Evolutionary conservation across 2,329 filamentous ascomycete genomes (phyloP), one percentile per base, ranked within the genome.

Genomic region (Aspergillus brasiliensis): DNA sequence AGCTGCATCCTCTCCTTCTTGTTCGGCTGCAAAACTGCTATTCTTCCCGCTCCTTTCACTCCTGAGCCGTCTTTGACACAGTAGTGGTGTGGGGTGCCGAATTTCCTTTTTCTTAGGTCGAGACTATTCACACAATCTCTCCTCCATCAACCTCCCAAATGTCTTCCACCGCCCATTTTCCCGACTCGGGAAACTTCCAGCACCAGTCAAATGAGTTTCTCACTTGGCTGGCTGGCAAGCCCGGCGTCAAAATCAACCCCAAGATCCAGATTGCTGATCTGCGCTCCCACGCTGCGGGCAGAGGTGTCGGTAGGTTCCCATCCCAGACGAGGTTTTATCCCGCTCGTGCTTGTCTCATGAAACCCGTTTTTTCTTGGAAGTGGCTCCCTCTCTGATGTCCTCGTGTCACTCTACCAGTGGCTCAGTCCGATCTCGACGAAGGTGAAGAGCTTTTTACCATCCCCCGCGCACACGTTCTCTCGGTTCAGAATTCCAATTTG

Each of bases 371-470:
- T 52, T 34, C 31, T 49, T 54, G 47, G 61, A 66, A 61, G 31
- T 51, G 51, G 11, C 25, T 17, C 15, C 31, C 49, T 57, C 47
- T 66, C 70, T 74, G 64, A 71, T 61, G 68, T 53, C n/a, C 38
- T 56, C 51, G 27, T 48, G 21, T 53, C 51, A 38, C 37, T 49
- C 17, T 37, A 58, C 25, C 64, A 94, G 91, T 96, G 68, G 90
- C 92, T 25, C 83, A 78, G 21, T 74, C 83, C 59, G 85, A 91
- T 63, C 91, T 97, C 56, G 78, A 82, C 17, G 84, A 90, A 67
- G 90, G 92, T 62, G 91, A 91, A 58, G 84, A 89, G 51, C 83
- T 96, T 46, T 96, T 96, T 80, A 88, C 86, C 49, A 90, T 96
- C 62, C 91, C 92, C 2, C 86, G 90, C 62, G 77, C 81, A 49